These are phyloP conservation scores for Aspergillus campestris DNA, from an alignment of 495 filamentous ascomycete species.

Conservation along the genomic window DNA sequence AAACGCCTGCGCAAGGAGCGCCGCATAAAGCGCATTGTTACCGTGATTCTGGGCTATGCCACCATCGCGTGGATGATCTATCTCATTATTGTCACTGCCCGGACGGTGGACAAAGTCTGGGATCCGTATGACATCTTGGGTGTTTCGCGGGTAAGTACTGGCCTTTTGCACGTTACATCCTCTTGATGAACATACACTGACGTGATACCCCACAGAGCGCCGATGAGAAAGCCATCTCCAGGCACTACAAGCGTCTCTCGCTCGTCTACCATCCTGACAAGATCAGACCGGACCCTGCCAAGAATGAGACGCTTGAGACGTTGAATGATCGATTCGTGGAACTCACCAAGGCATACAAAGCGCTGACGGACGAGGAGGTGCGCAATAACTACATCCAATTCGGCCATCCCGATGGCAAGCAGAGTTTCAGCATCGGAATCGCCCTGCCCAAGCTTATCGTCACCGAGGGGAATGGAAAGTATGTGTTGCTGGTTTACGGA, in stretches of 20 bases:
- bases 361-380: constrained; percentile 91
- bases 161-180: not conserved
- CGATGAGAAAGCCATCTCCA: constrained; percentile 83
- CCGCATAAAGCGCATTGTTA: constrained; percentile 75
- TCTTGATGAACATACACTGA: constrained; percentile 4
- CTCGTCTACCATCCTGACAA: constrained; percentile 92
- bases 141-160: constrained; percentile 58
- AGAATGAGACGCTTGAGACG: constrained; percentile 80
- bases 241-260: constrained; percentile 75
- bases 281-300: constrained; percentile 64
- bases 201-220: constrained; percentile 47
- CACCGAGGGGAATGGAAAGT: constrained; percentile 89
- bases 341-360: constrained; percentile 93
- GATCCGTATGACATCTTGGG: constrained; percentile 93
- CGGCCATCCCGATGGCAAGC: constrained; percentile 95
- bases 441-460: constrained; percentile 90
- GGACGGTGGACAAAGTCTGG: constrained; percentile 70
- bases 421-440: constrained; percentile 96
- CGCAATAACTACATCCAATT: constrained; percentile 94
- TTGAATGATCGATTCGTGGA: constrained; percentile 89
- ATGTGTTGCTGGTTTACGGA: constrained; percentile 84
- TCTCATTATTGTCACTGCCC: constrained; percentile 72
- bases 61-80: constrained; percentile 90
- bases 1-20: constrained; percentile 87
- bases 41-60: constrained; percentile 67